Evolutionary conservation across 2,329 filamentous ascomycete genomes (phyloP).

Genomic region (Colletotrichum sp.): DNA sequence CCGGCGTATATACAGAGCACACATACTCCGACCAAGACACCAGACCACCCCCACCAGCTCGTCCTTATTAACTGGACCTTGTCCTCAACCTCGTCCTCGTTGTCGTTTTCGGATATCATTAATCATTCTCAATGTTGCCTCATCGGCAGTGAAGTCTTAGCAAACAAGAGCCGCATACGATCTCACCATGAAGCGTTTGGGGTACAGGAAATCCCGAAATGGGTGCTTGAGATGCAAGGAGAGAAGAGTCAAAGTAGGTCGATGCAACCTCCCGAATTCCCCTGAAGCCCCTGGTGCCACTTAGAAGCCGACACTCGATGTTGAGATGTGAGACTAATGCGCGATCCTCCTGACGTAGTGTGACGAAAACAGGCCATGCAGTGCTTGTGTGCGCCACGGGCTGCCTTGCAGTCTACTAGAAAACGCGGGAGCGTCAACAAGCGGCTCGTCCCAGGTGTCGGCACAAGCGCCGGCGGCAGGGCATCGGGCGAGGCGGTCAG

Average conservation of each 20-base stretch:
- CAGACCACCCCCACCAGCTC: constrained; percentile 8
- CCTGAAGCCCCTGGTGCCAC: neutral
- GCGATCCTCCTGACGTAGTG: constrained; percentile 30
- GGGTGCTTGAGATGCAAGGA: constrained; percentile 40
- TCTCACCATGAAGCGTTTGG: constrained; percentile 31
- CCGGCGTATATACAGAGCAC: constrained; percentile 10
- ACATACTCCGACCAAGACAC: neutral
- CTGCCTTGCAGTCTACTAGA: constrained; percentile 33
- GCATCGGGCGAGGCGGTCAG: neutral
- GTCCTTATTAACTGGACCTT: constrained; percentile 11
- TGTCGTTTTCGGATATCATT: constrained; percentile 10
- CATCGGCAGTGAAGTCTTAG: neutral
- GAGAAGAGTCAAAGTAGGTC: constrained; percentile 38
- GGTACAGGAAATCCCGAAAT: constrained; percentile 39
- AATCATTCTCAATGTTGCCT: neutral
- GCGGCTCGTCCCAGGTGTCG: neutral
- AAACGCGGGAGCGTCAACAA: neutral
- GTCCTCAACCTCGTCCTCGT: constrained; percentile 5
- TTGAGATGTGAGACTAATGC: neutral
- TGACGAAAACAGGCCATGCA: constrained; percentile 42
- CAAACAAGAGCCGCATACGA: neutral
- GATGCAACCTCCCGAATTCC: neutral
- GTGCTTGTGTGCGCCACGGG: constrained; percentile 39
- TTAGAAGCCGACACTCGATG: neutral
- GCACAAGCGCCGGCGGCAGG: neutral